phyloP scores from a whole-genome alignment of 768 basidiomycete species.

The Chalciporus piperatus region DNA sequence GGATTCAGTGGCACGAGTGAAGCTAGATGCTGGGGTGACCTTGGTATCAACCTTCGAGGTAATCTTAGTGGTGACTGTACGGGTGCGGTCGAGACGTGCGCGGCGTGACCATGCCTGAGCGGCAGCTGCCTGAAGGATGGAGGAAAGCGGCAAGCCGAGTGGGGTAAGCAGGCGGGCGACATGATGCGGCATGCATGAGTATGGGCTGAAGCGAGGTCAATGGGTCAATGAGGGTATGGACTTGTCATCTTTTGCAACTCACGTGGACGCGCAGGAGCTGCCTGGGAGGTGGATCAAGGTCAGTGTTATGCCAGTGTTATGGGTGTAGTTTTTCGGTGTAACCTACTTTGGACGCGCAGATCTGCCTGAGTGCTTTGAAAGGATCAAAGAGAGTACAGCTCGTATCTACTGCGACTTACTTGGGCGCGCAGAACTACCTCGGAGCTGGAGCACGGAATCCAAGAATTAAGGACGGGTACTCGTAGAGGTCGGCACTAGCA shows the following conservation, averaged over 20 bases:
- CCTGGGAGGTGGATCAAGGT: neutral
- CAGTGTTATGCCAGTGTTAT: too few relatives aligned
- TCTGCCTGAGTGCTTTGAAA: too few relatives aligned
- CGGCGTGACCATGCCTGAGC: constrained; percentile 46
- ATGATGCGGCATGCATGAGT: constrained; percentile 43
- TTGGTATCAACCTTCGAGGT: neutral
- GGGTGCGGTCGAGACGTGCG: constrained; percentile 10
- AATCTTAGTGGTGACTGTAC: neutral
- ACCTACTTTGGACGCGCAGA: too few relatives aligned
- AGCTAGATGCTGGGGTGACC: neutral
- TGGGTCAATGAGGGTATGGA: neutral
- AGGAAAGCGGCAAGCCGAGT: constrained; percentile 30
- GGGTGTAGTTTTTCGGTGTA: too few relatives aligned
- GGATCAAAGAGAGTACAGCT: too few relatives aligned
- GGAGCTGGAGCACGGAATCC: too few relatives aligned
- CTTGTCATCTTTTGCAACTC: constrained; percentile 1
- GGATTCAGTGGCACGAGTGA: neutral
- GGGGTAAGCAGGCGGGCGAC: constrained; percentile 26
- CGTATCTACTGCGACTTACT: too few relatives aligned
- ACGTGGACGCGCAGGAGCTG: neutral
- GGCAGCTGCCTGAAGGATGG: constrained; percentile 47
- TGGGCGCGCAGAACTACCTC: too few relatives aligned
- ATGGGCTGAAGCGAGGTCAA: constrained; percentile 4
- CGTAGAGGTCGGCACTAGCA: too few relatives aligned
- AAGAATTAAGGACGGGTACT: too few relatives aligned